Conservation (phyloP, 805 yeast species). For the Starmerella apis region DNA sequence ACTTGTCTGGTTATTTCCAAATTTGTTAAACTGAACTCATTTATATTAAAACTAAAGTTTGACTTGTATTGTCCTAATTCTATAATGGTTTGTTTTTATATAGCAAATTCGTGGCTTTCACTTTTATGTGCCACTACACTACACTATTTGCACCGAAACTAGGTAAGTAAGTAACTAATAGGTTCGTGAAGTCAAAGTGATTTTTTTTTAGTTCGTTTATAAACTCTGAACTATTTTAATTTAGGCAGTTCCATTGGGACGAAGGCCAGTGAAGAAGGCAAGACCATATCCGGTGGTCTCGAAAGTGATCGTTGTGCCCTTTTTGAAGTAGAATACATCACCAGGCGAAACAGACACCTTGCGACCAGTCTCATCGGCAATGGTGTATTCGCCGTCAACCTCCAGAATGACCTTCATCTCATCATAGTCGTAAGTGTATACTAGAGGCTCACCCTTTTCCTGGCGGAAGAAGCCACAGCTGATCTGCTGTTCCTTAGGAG, state of each 20-base stretch:
- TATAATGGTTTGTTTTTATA: no score
- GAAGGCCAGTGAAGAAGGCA: slow-evolving; percentile 50
- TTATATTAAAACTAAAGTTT: no score
- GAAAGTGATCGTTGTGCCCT: slow-evolving; percentile 59
- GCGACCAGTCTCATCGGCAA: slow-evolving; percentile 55
- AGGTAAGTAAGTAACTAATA: no score
- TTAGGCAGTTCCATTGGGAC: slow-evolving; percentile 22
- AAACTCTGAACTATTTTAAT: no score
- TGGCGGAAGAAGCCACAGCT: slow-evolving; percentile 61
- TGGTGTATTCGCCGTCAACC: slow-evolving; percentile 54
- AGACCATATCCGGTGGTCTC: slow-evolving; percentile 52
- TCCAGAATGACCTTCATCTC: slow-evolving; percentile 51
- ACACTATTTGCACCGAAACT: no score
- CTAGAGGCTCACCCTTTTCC: slow-evolving; percentile 57
- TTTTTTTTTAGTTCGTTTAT: no score
- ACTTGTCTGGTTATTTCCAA: no score
- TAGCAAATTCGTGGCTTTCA: no score
- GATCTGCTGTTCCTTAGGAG: slow-evolving; percentile 45
- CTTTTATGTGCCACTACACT: no score
- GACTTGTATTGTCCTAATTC: no score
- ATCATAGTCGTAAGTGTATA: slow-evolving; percentile 55
- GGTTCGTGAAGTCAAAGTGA: no score
- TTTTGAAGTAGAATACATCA: slow-evolving; percentile 55
- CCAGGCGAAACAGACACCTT: slow-evolving; percentile 50
- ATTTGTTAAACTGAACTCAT: no score